Base-by-base conservation (phyloP, 257 asterid genomes). In the Vinca minor region DNA sequence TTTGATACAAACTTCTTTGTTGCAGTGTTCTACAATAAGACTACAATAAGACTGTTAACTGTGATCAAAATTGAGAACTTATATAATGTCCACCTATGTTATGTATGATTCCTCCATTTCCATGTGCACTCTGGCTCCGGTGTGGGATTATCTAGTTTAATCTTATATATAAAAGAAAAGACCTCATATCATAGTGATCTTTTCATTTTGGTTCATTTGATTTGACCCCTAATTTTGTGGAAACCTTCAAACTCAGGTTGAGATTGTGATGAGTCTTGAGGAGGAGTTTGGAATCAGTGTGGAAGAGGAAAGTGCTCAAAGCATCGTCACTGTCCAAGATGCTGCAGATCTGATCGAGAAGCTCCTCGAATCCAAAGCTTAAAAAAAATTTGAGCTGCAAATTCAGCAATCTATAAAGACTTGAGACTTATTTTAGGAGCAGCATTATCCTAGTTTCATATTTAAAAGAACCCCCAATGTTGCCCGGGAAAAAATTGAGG, bases 231-330 rank as follows among this genome's bases (percentile, higher is more conserved):
- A 14, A 52, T 25, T n/a, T 55, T 55, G 61, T 55, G 23, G 13
- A 1, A 32, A 8, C 41, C 14, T 55, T 55, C n/a, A n/a, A 23
- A 15, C 8, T 8, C 61, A 55, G 61, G 61, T 55, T 39, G 61
- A 55, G 61, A 55, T 55, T 55, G 61, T 90, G 44, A 90, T 90
- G 97, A 96, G 95, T 63, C 91, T 91, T 13, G 98, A 91, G 78
- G 96, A 88, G 84, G 98, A 79, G 73, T 91, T 91, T 23, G 95
- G 89, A 13, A 91, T 91, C 69, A 71, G 77, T 10, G 96, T 91
- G 8, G 96, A 91, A 80, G 97, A 91, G 68, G 97, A 91, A 46
- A 91, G 82, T 34, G 97, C 97, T 8, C 97, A 91, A 82, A 74
- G 73, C 71, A 91, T 91, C 69, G 49, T 79, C 39, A 82, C 97